A percentile compares a stretch with the other conserved stretches of the same genome.
Conservation (phyloP, 495 filamentous ascomycete genomes). For the Bryoglossum gracile region DNA sequence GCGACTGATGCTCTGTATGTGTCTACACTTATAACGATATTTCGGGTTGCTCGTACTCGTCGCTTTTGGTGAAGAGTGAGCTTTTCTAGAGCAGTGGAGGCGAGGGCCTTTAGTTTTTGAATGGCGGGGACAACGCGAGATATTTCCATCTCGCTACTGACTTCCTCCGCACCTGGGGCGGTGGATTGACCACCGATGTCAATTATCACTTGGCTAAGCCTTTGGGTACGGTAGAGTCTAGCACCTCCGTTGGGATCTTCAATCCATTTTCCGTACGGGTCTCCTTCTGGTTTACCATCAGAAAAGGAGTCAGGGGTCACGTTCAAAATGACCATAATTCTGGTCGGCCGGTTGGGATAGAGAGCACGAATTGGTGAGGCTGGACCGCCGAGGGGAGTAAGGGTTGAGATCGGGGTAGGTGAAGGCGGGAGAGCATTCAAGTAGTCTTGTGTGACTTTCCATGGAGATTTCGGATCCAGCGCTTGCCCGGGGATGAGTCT, state of each 20-base stretch:
- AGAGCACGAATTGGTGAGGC: conserved; percentile 57
- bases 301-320: conserved; percentile 97
- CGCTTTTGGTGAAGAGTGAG: no score
- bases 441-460: conserved; percentile 48
- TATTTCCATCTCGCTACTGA: conserved; percentile 66
- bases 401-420: conserved; percentile 50
- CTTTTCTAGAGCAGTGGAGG: no score
- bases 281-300: conserved; percentile 45
- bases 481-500: conserved; percentile 59
- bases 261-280: background rate
- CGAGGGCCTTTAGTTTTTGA: conserved; percentile 52
- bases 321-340: conserved; percentile 92
- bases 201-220: conserved; percentile 66
- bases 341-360: conserved; percentile 57
- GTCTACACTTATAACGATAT: conserved; percentile 75
- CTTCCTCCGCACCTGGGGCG: conserved; percentile 59
- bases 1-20: conserved; percentile 88
- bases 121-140: conserved; percentile 73
- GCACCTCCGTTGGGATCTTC: background rate
- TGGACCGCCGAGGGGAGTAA: conserved; percentile 56
- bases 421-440: conserved; percentile 55
- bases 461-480: conserved; percentile 40
- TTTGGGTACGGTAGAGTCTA: background rate
- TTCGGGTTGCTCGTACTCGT: no score
- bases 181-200: conserved; percentile 94